Percentiles rank a stretch among this genome's conserved stretches.
phyloP scores from a whole-genome alignment of 352 stramenopile species.

The Globisporangium paroecandrum region DNA sequence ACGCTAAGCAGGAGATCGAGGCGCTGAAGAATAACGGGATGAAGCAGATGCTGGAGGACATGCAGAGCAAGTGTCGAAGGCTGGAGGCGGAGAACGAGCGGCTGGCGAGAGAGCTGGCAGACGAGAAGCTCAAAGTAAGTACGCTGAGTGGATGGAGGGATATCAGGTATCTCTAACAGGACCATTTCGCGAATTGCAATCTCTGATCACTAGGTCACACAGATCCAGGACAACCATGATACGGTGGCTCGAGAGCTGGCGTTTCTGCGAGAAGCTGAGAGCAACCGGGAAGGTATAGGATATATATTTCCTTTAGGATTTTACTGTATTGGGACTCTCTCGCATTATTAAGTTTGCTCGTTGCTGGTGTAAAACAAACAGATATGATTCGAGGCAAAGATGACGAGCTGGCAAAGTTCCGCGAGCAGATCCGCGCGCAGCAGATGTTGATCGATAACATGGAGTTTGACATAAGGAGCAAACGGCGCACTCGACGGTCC shows the following conservation, averaged over 20 bases:
- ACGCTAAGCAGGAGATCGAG: slow-evolving; percentile 57
- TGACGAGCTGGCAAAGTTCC: slow-evolving; percentile 34
- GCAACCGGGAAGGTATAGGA: slow-evolving; percentile 8
- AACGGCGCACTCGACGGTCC: not conserved
- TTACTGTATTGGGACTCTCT: too few species aligned
- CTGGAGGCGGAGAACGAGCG: slow-evolving; percentile 50
- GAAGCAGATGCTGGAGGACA: slow-evolving; percentile 62
- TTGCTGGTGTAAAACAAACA: slow-evolving; percentile 2
- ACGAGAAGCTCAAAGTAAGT: slow-evolving; percentile 35
- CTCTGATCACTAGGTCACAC: not conserved
- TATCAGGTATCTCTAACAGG: not conserved
- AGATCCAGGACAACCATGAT: not conserved
- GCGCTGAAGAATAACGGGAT: slow-evolving; percentile 56
- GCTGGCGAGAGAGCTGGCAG: slow-evolving; percentile 33
- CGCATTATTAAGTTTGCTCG: not conserved
- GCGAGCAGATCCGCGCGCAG: slow-evolving; percentile 57
- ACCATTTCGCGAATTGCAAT: not conserved
- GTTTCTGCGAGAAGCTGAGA: not conserved
- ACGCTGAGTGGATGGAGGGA: not conserved
- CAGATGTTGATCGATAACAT: slow-evolving; percentile 60
- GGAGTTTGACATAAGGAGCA: slow-evolving; percentile 34
- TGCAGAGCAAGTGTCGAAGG: slow-evolving; percentile 47
- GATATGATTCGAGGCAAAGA: slow-evolving; percentile 39
- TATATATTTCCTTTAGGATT: too few species aligned
- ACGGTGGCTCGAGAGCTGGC: slow-evolving; percentile 5